Evolutionary conservation across 148 eudicot genomes (phyloP), one percentile per base, ranked within the genome.

Genomic region (Vaccinium myrtillus): DNA sequence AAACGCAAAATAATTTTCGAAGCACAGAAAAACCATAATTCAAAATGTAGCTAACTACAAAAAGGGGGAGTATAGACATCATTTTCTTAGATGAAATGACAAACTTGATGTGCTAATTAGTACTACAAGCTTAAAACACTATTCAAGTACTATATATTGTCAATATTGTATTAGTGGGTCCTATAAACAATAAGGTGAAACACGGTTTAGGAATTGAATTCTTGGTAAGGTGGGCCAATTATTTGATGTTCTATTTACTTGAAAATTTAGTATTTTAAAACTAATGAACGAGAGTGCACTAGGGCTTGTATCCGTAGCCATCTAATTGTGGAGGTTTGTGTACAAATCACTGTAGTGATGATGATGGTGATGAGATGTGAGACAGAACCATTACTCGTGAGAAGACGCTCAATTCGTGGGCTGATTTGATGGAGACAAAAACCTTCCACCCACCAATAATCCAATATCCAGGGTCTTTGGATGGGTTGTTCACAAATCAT

Each of bases 381-480:
- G 56, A 63, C 48, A 77, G 6, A 59, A 18, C 25, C 32, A 78
- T 78, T 51, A 1, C 19, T 70, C 15, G 23, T 51, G 30, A 30
- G 71, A 49, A 25, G 53, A 32, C 8, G 32, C 43, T 27, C 13
- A 21, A 21, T n/a, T 21, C 69, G 8, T 49, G 54, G 48, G 53
- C 58, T 77, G 74, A 77, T 63, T 81, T 81, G 63, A 81, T 81
- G 75, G 43, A 46, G 73, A 61, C 1, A 39, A 21, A 80, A 80
- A 61, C 82, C 9, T 50, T 14, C 73, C 82, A 80, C n/a, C 82
- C 36, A 43, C 69, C 69, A 63, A 54, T 54, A 54, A 3, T 14
- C 69, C 69, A 63, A 54, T 54, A 54, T 14, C 16, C 58, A 54
- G 19, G 58, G 58, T 54, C 58, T 12, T 12, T 58, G 83, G 82